Evolutionary conservation across 2,329 filamentous ascomycete genomes (phyloP).

Genomic region (Paecilomyces fulvus): DNA sequence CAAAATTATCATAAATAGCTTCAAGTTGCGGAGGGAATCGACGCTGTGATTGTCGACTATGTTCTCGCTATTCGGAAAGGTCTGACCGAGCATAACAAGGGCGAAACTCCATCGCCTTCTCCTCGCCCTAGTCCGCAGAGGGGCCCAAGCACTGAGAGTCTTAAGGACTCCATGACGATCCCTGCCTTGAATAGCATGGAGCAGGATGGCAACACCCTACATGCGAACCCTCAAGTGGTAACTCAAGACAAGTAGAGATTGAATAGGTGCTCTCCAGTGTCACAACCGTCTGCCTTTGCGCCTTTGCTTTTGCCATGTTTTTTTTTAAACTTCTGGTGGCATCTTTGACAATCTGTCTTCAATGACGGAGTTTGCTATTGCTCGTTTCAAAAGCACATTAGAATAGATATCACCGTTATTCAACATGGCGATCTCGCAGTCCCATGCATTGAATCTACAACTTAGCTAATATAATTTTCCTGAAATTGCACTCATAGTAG

Average conservation of each 20-base stretch:
- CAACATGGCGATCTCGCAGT: background rate
- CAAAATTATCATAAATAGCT: conserved; percentile 41
- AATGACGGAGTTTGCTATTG: background rate
- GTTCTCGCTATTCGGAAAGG: conserved; percentile 90
- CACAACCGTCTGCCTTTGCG: background rate
- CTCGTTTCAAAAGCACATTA: background rate
- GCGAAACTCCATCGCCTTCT: conserved; percentile 14
- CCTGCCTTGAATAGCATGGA: conserved; percentile 19
- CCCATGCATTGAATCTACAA: background rate
- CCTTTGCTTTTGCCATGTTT: background rate
- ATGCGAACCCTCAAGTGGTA: background rate
- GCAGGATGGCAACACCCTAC: conserved; percentile 5
- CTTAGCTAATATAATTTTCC: background rate
- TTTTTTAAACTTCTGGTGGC: background rate
- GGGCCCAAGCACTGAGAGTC: conserved; percentile 5
- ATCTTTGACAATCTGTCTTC: background rate
- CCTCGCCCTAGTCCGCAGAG: conserved; percentile 16
- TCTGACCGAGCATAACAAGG: conserved; percentile 48
- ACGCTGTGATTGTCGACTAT: conserved; percentile 94
- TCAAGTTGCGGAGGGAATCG: conserved; percentile 91
- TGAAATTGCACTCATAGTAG: background rate
- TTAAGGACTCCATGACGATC: conserved; percentile 15
- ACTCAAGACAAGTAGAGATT: background rate
- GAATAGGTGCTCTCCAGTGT: background rate
- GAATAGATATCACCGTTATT: background rate